Evolutionary conservation across 179 eudicot species (phyloP).

Genomic region (Actinidia arguta): DNA sequence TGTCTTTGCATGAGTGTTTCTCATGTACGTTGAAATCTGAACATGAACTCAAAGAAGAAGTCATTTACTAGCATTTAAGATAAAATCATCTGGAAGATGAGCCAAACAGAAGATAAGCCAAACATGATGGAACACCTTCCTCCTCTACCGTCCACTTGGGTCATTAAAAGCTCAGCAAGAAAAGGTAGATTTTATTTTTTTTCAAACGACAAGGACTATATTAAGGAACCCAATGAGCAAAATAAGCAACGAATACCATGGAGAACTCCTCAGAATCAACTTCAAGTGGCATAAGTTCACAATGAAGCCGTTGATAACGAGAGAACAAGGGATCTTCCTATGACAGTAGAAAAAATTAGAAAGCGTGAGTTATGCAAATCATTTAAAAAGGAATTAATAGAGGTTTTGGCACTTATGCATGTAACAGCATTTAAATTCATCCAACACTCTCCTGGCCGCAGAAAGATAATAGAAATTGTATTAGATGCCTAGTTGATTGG

Average conservation of each 20-base stretch:
- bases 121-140: too few species aligned
- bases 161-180: not conserved
- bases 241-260: slow-evolving; percentile 53
- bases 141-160: too few species aligned
- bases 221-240: not conserved
- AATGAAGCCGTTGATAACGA: slow-evolving; percentile 81
- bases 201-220: not conserved
- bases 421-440: not conserved
- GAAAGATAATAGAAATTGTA: too few species aligned
- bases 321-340: slow-evolving; percentile 91
- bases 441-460: too few species aligned
- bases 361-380: slow-evolving; percentile 11
- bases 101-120: slow-evolving; percentile 2
- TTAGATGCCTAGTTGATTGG: too few species aligned
- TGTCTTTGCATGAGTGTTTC: slow-evolving; percentile 95
- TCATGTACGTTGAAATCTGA: slow-evolving; percentile 77
- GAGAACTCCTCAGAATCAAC: slow-evolving; percentile 76
- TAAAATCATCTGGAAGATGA: slow-evolving; percentile 5
- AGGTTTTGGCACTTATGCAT: not conserved
- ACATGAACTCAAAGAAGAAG: slow-evolving; percentile 18
- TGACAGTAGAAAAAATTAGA: slow-evolving; percentile 7
- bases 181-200: not conserved
- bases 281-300: slow-evolving; percentile 74
- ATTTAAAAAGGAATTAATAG: slow-evolving; percentile 5
- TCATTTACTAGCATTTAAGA: not conserved